Evolutionary conservation across 139 green algal genomes (phyloP).

Genomic region (Zygnema cylindricum): DNA sequence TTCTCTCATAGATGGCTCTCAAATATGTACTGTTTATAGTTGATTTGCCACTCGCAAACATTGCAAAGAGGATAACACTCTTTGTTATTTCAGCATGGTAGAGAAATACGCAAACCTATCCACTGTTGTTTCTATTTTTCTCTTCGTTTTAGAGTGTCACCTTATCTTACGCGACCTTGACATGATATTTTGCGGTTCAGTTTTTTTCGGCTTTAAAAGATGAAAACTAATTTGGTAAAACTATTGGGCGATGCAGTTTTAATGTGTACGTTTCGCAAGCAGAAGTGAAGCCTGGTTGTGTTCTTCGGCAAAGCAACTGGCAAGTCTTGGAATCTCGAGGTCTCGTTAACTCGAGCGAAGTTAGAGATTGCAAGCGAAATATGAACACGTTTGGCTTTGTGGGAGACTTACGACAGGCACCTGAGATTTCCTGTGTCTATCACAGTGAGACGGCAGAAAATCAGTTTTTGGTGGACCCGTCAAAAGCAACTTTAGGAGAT

Average conservation of each 20-base stretch:
- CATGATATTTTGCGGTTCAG: no score
- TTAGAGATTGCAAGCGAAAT: slow-evolving; percentile 88
- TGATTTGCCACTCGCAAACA: no score
- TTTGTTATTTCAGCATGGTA: no score
- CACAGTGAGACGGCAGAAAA: slow-evolving; percentile 96
- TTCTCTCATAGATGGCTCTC: no score
- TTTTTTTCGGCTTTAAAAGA: no score
- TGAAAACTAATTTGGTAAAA: no score
- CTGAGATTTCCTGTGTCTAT: slow-evolving; percentile 89
- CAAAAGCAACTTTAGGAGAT: slow-evolving; percentile 71
- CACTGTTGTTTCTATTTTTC: no score
- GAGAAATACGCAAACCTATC: no score
- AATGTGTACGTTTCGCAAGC: slow-evolving; percentile 96
- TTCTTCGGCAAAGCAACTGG: slow-evolving; percentile 91
- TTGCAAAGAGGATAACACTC: no score
- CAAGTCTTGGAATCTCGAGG: slow-evolving; percentile 88
- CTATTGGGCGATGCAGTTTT: slow-evolving; percentile 78
- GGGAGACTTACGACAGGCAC: slow-evolving; percentile 84
- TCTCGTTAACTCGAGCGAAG: slow-evolving; percentile 78
- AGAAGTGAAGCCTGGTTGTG: slow-evolving; percentile 96
- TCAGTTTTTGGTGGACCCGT: slow-evolving; percentile 78
- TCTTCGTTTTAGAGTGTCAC: no score
- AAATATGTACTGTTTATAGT: no score
- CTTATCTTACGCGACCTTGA: no score
- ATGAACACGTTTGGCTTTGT: slow-evolving; percentile 99